Evolutionary conservation across 768 basidiomycete genomes (phyloP).

Genomic region (Panellus pusillus): DNA sequence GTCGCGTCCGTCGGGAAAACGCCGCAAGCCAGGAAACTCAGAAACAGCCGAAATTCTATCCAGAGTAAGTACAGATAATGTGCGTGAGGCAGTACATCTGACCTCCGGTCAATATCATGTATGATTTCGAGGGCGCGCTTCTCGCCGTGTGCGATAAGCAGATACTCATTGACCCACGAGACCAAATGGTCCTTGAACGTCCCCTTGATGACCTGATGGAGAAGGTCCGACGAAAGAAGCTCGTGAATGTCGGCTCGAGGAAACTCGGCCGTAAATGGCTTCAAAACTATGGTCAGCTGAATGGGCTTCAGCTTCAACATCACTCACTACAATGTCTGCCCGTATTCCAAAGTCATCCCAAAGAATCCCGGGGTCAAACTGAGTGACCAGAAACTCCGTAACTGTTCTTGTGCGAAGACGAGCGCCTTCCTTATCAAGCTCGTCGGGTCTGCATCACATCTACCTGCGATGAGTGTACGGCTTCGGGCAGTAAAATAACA

Average conservation of each 20-base stretch:
- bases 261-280: conserved; percentile 26
- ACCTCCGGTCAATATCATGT: conserved; percentile 27
- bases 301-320: background rate
- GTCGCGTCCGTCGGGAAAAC: conserved; percentile 26
- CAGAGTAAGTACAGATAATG: background rate
- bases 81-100: background rate
- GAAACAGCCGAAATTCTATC: conserved; percentile 17
- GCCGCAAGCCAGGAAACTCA: conserved; percentile 18
- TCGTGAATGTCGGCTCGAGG: conserved; percentile 15
- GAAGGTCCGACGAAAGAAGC: background rate
- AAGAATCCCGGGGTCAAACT: conserved; percentile 10
- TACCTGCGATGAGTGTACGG: background rate
- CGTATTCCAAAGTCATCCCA: conserved; percentile 23
- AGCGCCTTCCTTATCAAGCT: conserved; percentile 2
- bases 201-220: conserved; percentile 6
- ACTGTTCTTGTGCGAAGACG: background rate
- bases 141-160: conserved; percentile 8
- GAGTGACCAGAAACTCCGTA: conserved; percentile 6
- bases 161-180: conserved; percentile 17
- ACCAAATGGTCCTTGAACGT: too few relatives aligned
- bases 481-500: background rate
- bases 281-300: background rate
- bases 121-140: conserved; percentile 18
- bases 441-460: background rate
- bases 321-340: conserved; percentile 17